phyloP scores from a whole-genome alignment of 164 flowering plant genomes.

The Chimonanthus salicifolius region DNA sequence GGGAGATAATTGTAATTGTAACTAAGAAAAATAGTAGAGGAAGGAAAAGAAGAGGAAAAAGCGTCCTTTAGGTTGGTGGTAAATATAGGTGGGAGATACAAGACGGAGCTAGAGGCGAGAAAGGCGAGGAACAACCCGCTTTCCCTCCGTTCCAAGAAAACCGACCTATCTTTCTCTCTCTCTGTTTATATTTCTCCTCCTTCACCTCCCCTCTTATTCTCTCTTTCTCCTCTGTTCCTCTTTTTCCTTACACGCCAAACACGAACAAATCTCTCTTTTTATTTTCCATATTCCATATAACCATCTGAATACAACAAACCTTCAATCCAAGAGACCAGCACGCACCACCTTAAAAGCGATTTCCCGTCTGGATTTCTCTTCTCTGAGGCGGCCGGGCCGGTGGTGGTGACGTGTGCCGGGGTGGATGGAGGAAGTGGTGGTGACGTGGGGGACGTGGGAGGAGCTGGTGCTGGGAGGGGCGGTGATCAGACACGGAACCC shows the following conservation, averaged over 20 bases:
- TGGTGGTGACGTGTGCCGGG: conserved; percentile 18
- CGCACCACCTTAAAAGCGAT: not conserved
- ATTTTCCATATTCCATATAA: not conserved
- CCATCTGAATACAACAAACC: not conserved
- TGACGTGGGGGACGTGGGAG: conserved; percentile 89
- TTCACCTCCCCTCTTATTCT: not conserved
- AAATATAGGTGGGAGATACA: not conserved
- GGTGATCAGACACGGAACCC: conserved; percentile 67
- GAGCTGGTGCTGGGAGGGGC: conserved; percentile 81
- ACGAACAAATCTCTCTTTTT: not conserved
- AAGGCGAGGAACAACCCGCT: not conserved
- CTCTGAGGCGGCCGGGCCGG: not conserved
- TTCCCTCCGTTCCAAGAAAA: not conserved
- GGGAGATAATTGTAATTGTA: no score
- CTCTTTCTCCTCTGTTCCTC: not conserved
- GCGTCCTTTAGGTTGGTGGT: not conserved
- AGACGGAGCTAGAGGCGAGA: not conserved
- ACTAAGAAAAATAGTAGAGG: no score
- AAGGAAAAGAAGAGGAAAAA: not conserved
- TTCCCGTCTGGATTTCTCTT: not conserved
- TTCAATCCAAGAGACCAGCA: not conserved
- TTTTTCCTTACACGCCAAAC: not conserved
- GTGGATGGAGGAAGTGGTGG: conserved; percentile 18
- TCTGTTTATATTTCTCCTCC: not conserved
- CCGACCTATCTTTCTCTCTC: not conserved